phyloP scores from a whole-genome alignment of 768 basidiomycete species.

The Cystobasidium ongulense region DNA sequence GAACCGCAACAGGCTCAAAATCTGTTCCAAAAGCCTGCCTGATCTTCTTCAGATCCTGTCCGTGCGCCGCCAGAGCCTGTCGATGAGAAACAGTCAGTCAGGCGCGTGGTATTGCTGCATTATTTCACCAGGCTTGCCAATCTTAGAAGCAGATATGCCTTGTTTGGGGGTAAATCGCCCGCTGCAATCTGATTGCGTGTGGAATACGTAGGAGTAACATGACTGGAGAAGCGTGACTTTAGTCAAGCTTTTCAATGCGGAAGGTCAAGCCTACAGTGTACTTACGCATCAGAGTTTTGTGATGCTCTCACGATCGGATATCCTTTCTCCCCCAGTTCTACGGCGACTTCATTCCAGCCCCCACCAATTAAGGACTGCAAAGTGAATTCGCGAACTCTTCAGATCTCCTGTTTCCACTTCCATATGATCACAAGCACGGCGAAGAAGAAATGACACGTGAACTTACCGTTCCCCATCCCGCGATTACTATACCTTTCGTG shows the following conservation, averaged over 20 bases:
- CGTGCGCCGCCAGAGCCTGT: constrained; percentile 13
- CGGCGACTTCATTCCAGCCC: background rate
- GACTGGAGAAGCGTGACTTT: background rate
- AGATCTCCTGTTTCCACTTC: no score
- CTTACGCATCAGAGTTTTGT: background rate
- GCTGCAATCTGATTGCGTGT: background rate
- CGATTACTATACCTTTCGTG: background rate
- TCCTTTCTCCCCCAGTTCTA: background rate
- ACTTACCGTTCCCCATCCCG: background rate
- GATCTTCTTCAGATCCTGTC: constrained; percentile 19
- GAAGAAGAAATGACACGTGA: background rate
- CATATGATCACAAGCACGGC: no score
- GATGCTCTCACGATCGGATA: background rate
- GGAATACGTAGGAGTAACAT: background rate
- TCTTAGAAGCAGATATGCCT: background rate
- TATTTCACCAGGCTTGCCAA: background rate
- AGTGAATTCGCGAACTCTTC: no score
- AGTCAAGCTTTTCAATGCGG: background rate
- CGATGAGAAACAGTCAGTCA: no score
- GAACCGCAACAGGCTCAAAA: background rate
- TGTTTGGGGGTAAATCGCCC: background rate
- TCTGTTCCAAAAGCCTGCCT: background rate
- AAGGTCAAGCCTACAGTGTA: no score
- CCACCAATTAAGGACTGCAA: no score
- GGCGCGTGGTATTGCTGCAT: no score